phyloP scores from a whole-genome alignment of 495 filamentous ascomycete genomes.

The Penicillium canescens region DNA sequence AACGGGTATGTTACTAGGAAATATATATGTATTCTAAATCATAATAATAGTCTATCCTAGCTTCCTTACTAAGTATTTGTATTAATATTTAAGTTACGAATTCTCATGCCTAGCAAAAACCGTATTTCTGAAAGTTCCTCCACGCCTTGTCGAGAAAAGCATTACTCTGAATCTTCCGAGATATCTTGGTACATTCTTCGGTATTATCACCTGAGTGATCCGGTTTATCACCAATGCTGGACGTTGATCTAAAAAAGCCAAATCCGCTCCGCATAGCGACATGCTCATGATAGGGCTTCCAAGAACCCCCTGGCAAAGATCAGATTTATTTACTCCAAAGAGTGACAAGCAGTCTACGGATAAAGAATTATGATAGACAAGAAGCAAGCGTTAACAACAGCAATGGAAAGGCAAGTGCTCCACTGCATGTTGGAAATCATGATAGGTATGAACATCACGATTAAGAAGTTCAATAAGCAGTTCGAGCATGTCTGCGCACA shows the following conservation, averaged over 20 bases:
- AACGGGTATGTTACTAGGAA: too few relatives aligned
- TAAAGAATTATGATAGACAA: conserved; percentile 73
- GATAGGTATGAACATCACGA: conserved; percentile 69
- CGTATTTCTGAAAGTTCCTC: too few relatives aligned
- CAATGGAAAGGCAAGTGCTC: conserved; percentile 45
- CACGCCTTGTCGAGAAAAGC: too few relatives aligned
- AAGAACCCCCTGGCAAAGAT: conserved; percentile 69
- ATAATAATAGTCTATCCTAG: too few relatives aligned
- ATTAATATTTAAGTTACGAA: too few relatives aligned
- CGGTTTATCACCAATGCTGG: too few relatives aligned
- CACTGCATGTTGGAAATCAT: conserved; percentile 66
- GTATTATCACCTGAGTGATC: too few relatives aligned
- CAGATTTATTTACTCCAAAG: conserved; percentile 69
- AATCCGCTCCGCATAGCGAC: conserved; percentile 4
- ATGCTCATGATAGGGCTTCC: conserved; percentile 60
- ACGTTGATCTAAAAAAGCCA: background rate
- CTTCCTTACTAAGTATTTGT: too few relatives aligned
- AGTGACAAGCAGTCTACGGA: conserved; percentile 72
- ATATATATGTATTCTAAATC: too few relatives aligned
- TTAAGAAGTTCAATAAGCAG: conserved; percentile 72
- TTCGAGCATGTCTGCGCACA: conserved; percentile 68
- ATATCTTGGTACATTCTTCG: too few relatives aligned
- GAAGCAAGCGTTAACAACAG: conserved; percentile 60
- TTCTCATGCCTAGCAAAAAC: too few relatives aligned
- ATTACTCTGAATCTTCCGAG: too few relatives aligned